Evolutionary conservation across 345 rosid species (phyloP).

Genomic region (Excoecaria cochinchinensis): DNA sequence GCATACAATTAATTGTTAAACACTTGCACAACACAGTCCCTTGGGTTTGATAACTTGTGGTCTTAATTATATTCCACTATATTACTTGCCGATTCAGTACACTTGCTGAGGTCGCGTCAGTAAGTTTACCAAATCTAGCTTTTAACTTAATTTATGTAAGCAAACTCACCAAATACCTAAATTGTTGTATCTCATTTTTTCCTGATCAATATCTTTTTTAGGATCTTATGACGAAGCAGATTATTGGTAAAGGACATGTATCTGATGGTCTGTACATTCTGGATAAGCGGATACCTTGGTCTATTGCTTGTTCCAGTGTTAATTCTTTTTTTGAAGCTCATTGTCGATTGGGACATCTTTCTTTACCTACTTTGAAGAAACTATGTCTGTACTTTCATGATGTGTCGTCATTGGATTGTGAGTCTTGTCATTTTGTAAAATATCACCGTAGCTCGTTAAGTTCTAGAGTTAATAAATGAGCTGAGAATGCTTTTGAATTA

Average conservation of each 20-base stretch:
- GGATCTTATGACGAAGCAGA: neutral
- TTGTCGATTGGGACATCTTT: neutral
- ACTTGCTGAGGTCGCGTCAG: no score
- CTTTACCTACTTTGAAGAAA: neutral
- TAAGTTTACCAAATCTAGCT: no score
- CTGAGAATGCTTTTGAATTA: neutral
- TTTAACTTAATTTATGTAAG: no score
- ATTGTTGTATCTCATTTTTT: neutral
- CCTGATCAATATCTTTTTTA: neutral
- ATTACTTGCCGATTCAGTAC: no score
- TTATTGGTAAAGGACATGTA: neutral
- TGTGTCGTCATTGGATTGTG: neutral
- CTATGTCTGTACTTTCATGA: no score
- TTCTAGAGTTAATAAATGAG: neutral
- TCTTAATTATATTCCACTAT: no score
- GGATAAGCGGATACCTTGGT: neutral
- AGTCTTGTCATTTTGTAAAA: neutral
- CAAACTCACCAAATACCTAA: neutral
- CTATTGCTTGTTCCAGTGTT: neutral
- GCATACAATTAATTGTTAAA: no score
- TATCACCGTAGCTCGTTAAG: neutral
- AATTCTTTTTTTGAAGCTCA: neutral
- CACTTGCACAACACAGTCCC: no score
- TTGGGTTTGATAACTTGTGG: no score
- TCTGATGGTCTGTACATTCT: neutral